phyloP scores from a whole-genome alignment of 2,329 filamentous ascomycete species.

The Pseudogymnoascus sp. region DNA sequence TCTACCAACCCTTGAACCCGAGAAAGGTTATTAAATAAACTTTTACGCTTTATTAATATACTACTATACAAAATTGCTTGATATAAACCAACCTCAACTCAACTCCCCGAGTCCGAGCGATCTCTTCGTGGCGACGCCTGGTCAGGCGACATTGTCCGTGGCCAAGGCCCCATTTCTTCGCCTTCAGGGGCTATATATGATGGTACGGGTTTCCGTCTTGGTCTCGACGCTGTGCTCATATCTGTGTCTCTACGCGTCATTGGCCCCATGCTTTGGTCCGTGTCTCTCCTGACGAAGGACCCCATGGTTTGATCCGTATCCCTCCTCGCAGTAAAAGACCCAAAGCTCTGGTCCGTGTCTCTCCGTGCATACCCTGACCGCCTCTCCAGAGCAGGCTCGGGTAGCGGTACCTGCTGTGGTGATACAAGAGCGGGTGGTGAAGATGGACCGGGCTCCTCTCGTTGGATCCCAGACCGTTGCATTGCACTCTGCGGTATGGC shows the following conservation, averaged over 20 bases:
- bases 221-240: not conserved
- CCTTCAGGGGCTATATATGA: not conserved
- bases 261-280: not conserved
- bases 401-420: not conserved
- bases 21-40: not conserved
- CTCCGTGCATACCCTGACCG: not conserved
- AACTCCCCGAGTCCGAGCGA: not conserved
- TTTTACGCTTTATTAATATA: not conserved
- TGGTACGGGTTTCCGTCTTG: not conserved
- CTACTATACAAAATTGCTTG: not conserved
- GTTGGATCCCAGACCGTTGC: not conserved
- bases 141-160: slow-evolving; percentile 1
- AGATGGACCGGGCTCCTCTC: not conserved
- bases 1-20: not conserved
- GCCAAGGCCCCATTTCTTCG: not conserved
- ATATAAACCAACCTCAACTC: not conserved
- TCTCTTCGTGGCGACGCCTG: not conserved
- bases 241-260: not conserved
- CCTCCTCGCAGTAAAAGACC: not conserved
- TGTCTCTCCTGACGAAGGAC: not conserved
- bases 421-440: not conserved
- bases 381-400: not conserved
- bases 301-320: not conserved
- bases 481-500: not conserved
- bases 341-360: not conserved